A percentile compares a stretch with the other conserved stretches of the same genome.
Evolutionary conservation across 345 rosid genomes (phyloP).

Genomic region (Hevea brasiliensis): DNA sequence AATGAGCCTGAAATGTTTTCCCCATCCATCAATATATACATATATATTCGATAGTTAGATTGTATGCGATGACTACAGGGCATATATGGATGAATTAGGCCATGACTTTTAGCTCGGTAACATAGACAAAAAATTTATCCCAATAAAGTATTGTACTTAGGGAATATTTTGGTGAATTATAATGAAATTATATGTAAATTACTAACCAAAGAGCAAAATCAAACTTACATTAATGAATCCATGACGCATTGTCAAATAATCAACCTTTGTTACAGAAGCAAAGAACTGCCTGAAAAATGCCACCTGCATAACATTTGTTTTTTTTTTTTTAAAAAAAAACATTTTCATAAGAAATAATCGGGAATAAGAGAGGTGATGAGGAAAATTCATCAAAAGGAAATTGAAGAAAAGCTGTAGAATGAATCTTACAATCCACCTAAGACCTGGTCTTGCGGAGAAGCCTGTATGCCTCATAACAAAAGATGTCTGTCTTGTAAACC

Average conservation of each 20-base stretch:
- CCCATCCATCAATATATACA: too few species aligned
- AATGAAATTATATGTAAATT: too few species aligned
- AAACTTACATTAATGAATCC: slow-evolving; percentile 44
- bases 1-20: slow-evolving; percentile 29
- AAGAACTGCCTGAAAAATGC: slow-evolving; percentile 46
- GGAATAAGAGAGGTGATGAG: too few species aligned
- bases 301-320: slow-evolving; percentile 20
- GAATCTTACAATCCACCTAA: slow-evolving; percentile 45
- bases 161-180: background rate
- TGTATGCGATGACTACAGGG: too few species aligned
- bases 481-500: slow-evolving; percentile 42
- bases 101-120: too few species aligned
- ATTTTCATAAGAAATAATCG: background rate
- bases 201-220: too few species aligned
- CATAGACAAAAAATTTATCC: too few species aligned
- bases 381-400: too few species aligned
- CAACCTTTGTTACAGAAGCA: slow-evolving; percentile 45
- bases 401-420: background rate
- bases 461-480: slow-evolving; percentile 45
- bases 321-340: background rate
- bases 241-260: slow-evolving; percentile 44
- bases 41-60: too few species aligned
- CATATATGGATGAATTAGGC: background rate
- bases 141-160: too few species aligned
- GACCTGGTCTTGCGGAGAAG: slow-evolving; percentile 29